Conservation (phyloP, 2,329 filamentous ascomycete species). For the Rutstroemia sydowiana region DNA sequence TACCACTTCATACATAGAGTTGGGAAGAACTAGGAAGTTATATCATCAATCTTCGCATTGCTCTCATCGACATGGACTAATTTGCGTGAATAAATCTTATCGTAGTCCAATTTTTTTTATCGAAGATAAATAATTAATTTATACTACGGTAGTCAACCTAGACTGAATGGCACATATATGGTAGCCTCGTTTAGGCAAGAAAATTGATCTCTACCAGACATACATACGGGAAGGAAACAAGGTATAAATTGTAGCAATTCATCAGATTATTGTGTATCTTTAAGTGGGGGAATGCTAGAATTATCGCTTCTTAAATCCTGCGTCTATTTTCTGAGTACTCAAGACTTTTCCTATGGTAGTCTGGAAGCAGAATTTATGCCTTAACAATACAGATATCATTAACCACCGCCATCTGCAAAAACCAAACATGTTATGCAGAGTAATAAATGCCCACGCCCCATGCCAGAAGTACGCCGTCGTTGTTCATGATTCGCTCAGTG, state of each 20-base stretch:
- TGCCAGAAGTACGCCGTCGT: conserved; percentile 26
- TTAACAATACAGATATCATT: conserved; percentile 13
- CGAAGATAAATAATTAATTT: not conserved
- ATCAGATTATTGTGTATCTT: not conserved
- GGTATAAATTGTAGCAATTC: not conserved
- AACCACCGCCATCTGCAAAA: conserved; percentile 11
- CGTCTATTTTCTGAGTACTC: conserved; percentile 8
- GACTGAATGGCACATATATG: not conserved
- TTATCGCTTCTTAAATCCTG: conserved; percentile 1
- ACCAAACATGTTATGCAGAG: conserved; percentile 14
- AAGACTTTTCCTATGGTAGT: conserved; percentile 5
- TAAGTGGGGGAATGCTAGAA: not conserved
- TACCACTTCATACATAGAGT: too few relatives aligned
- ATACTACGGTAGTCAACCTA: conserved; percentile 1
- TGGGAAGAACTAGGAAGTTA: too few relatives aligned
- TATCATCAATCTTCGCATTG: too few relatives aligned
- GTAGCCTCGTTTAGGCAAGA: not conserved
- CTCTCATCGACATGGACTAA: too few relatives aligned
- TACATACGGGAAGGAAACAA: too few relatives aligned
- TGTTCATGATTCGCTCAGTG: conserved; percentile 23
- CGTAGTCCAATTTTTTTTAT: too few relatives aligned
- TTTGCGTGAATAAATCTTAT: too few relatives aligned
- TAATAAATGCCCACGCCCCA: conserved; percentile 17
- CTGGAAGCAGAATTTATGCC: conserved; percentile 9
- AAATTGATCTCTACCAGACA: too few relatives aligned